A percentile compares a stretch with the other conserved stretches of the same genome.
These are phyloP conservation scores for Penicillium fimorum DNA, from an alignment of 495 filamentous ascomycete species.

Conservation along the genomic window DNA sequence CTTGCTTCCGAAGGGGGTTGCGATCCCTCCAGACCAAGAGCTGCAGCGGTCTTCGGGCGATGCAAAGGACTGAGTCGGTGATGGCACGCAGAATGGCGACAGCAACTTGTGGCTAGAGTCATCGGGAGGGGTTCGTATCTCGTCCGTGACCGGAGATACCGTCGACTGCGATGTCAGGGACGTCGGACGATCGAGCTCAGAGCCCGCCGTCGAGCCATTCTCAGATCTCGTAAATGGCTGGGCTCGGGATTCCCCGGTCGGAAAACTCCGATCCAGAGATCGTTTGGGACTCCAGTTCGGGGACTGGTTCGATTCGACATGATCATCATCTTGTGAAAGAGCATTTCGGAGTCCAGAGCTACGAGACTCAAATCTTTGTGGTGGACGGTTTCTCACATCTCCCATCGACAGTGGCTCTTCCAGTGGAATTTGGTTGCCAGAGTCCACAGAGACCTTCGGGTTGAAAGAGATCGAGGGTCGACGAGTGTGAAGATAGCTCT, in stretches of 20 bases:
- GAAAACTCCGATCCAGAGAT: slow-evolving; percentile 26
- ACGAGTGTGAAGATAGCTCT: slow-evolving; percentile 42
- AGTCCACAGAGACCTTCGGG: slow-evolving; percentile 39
- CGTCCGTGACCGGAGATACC: slow-evolving; percentile 51
- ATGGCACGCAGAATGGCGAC: slow-evolving; percentile 52
- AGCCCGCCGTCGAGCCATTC: slow-evolving; percentile 19
- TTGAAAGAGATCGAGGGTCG: slow-evolving; percentile 46
- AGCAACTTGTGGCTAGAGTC: slow-evolving; percentile 46
- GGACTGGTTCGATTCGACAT: slow-evolving; percentile 12
- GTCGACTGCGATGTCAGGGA: slow-evolving; percentile 63
- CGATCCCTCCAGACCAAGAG: slow-evolving; percentile 44
- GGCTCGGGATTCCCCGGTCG: slow-evolving; percentile 30
- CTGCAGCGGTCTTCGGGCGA: slow-evolving; percentile 48
- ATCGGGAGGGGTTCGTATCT: slow-evolving; percentile 53
- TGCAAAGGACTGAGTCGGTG: slow-evolving; percentile 41
- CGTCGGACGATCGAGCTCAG: slow-evolving; percentile 45
- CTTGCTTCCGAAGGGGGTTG: slow-evolving; percentile 46
- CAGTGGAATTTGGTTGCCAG: slow-evolving; percentile 34
- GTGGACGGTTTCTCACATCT: slow-evolving; percentile 25
- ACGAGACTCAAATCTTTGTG: slow-evolving; percentile 37
- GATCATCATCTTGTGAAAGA: slow-evolving; percentile 36
- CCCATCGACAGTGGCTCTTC: slow-evolving; percentile 42
- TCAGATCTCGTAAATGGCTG: slow-evolving; percentile 25
- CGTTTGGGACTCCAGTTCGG: slow-evolving; percentile 27
- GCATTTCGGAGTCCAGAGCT: slow-evolving; percentile 43